phyloP scores from a whole-genome alignment of 2,329 filamentous ascomycete species.

The Emmonsiellopsis sp. region DNA sequence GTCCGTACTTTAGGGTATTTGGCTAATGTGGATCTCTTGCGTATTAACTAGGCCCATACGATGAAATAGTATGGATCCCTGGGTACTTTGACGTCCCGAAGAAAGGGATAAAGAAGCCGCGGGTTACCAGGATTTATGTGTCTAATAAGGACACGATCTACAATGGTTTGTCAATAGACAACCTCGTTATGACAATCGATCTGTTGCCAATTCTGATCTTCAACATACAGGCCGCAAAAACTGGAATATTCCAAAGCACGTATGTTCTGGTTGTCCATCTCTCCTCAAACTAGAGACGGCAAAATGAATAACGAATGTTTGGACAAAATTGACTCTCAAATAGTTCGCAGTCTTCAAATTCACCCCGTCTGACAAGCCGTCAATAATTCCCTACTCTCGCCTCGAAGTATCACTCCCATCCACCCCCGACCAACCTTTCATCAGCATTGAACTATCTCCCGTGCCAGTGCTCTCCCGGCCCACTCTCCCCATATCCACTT shows the following conservation, averaged over 20 bases:
- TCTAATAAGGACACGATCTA: neutral
- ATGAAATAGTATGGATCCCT: conserved; percentile 1
- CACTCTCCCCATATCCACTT: neutral
- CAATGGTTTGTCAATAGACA: neutral
- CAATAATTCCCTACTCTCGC: neutral
- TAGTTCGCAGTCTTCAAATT: conserved; percentile 1
- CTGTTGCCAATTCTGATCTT: neutral
- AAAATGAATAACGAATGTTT: neutral
- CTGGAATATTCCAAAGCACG: conserved; percentile 3
- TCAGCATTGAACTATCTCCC: neutral
- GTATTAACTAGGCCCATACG: neutral
- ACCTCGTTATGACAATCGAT: neutral
- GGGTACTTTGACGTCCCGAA: neutral
- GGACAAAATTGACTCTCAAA: neutral
- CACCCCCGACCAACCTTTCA: neutral
- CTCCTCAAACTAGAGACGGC: neutral
- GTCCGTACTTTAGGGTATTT: neutral
- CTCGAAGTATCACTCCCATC: neutral
- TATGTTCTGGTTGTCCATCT: neutral
- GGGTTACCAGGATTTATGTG: conserved; percentile 1
- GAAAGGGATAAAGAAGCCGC: neutral
- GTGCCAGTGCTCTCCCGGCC: neutral
- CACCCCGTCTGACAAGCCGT: neutral
- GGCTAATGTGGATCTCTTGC: neutral
- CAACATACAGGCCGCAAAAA: neutral